phyloP scores from a whole-genome alignment of 1,139 yeast genomes.

The Hyphopichia buzzinii region DNA sequence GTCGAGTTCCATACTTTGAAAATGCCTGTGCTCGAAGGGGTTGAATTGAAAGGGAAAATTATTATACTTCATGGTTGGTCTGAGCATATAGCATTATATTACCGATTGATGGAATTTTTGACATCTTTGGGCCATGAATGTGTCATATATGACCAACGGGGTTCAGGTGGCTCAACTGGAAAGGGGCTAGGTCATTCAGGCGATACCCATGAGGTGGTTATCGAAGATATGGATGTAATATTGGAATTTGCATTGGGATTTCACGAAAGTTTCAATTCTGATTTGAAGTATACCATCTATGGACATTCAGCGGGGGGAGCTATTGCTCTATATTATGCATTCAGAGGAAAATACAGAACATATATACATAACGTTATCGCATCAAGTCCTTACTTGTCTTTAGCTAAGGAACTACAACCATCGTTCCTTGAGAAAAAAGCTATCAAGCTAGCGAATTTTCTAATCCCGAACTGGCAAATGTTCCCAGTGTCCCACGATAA shows the following conservation, averaged over 20 bases:
- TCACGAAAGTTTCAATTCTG: conserved; percentile 1
- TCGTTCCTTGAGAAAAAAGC: conserved; percentile 6
- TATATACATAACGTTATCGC: conserved; percentile 12
- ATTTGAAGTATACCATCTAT: conserved; percentile 10
- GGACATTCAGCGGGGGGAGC: conserved; percentile 26
- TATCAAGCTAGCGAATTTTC: background rate
- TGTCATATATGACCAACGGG: conserved; percentile 21
- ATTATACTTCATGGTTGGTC: conserved; percentile 24
- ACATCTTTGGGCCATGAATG: conserved; percentile 18
- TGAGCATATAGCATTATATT: conserved; percentile 19
- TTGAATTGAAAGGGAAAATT: conserved; percentile 12
- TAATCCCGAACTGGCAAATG: background rate
- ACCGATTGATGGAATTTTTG: conserved; percentile 16
- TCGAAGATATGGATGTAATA: conserved; percentile 19
- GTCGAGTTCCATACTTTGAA: conserved; percentile 15
- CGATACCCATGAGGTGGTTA: conserved; percentile 9
- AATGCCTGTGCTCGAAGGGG: conserved; percentile 7
- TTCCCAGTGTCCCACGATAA: background rate
- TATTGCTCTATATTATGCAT: conserved; percentile 17
- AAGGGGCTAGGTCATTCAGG: conserved; percentile 17
- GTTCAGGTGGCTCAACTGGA: conserved; percentile 19
- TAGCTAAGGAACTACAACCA: conserved; percentile 12
- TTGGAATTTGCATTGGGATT: conserved; percentile 11
- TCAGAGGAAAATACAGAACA: conserved; percentile 15
- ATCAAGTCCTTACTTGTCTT: conserved; percentile 17